phyloP scores from a whole-genome alignment of 2,329 filamentous ascomycete genomes.

The Elsinoe fawcettii region DNA sequence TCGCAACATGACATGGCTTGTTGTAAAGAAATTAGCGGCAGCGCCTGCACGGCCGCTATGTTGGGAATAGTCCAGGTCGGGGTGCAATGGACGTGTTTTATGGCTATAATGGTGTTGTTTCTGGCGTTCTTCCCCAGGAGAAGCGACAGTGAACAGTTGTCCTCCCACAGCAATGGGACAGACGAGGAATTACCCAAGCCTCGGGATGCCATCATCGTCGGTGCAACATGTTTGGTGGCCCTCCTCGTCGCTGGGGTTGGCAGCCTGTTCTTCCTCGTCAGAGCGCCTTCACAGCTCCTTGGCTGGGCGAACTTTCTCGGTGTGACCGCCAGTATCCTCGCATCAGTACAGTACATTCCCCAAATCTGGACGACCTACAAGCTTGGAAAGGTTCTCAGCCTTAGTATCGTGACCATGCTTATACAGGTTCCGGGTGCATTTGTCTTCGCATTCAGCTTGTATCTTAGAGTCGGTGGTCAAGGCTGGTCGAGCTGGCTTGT shows the following conservation, averaged over 20 bases:
- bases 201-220: constrained; percentile 71
- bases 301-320: constrained; percentile 82
- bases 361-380: constrained; percentile 89
- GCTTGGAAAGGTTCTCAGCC: constrained; percentile 76
- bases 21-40: constrained; percentile 70
- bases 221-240: constrained; percentile 64
- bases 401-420: constrained; percentile 96
- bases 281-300: constrained; percentile 56
- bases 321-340: constrained; percentile 66
- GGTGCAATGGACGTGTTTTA: constrained; percentile 86
- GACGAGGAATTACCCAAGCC: constrained; percentile 48
- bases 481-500: constrained; percentile 97
- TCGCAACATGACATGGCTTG: constrained; percentile 78
- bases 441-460: constrained; percentile 75
- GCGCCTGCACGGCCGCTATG: constrained; percentile 77
- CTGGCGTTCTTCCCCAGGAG: constrained; percentile 82
- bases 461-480: constrained; percentile 60
- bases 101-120: constrained; percentile 84
- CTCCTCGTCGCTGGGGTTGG: constrained; percentile 61
- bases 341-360: constrained; percentile 84
- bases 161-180: constrained; percentile 23
- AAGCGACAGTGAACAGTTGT: constrained; percentile 21
- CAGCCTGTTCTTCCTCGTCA: constrained; percentile 57
- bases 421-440: constrained; percentile 93
- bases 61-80: constrained; percentile 87